Evolutionary conservation across 129 eudicot genomes (phyloP), one percentile per base, ranked within the genome.

Genomic region (Flaveria robusta): DNA sequence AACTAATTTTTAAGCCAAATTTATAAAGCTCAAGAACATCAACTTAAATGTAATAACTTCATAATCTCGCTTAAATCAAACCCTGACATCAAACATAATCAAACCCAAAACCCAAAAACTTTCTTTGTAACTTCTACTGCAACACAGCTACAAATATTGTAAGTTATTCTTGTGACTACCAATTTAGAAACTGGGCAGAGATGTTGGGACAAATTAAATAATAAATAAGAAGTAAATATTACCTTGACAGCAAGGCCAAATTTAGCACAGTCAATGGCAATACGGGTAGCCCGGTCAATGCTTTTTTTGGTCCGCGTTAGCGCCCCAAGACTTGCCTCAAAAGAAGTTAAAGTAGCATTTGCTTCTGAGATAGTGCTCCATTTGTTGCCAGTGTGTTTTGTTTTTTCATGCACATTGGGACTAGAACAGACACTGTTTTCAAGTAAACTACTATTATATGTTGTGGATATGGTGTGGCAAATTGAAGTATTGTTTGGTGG

Each of bases 191-290:
- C 66, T 59, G n/a, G 37, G 26, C n/a, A 59, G 37, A 7, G 9
- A 58, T 20, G 23, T 58, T 58, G 65, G 31, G 11, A 18, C 23
- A 52, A 51, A 56, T 20, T 55, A 55, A 74, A 27, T 45, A 7
- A n/a, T 10, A 51, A 37, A 23, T 15, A 3, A 27, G 12, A 41
- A 0, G 13, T 14, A 8, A 12, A 41, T 26, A 74, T 7, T 87
- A 95, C 99, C 96, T 89, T 90, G 45, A 89, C 80, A 80, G 99
- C 96, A 81, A 85, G 34, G 24, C 99, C 99, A 64, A 81, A 82
- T 71, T 89, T 95, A 15, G 92, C 97, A 86, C 97, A 91, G 70
- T 95, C 99, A n/a, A 95, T 86, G 5, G 99, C 99, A 13, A 86
- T 82, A 34, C 91, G 96, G 7, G 99, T 95, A 12, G 97, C 89